Percentiles rank a stretch among this genome's conserved stretches.
phyloP scores from a whole-genome alignment of 345 rosid species.

The Pseudoturritis turrita region DNA sequence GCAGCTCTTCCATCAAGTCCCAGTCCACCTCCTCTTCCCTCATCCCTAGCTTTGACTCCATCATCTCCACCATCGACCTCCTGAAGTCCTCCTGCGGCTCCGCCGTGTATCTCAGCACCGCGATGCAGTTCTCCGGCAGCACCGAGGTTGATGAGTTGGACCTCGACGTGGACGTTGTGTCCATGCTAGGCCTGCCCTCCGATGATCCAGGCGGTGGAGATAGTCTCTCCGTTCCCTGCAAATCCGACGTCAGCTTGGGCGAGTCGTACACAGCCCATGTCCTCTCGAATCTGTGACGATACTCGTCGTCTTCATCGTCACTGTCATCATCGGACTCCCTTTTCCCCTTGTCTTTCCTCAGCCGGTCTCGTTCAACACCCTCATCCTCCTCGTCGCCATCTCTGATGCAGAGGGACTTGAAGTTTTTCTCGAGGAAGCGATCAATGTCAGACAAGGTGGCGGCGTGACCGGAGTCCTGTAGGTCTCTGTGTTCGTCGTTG shows the following conservation, averaged over 20 bases:
- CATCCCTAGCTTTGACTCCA: conserved; percentile 44
- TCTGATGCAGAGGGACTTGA: conserved; percentile 61
- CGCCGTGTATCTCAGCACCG: conserved; percentile 43
- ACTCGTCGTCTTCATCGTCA: background rate
- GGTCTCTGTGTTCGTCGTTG: background rate
- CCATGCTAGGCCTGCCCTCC: conserved; percentile 40
- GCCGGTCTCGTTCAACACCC: background rate
- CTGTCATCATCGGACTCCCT: conserved; percentile 11
- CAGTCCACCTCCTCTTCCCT: conserved; percentile 46
- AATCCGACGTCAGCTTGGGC: conserved; percentile 6
- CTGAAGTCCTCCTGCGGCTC: conserved; percentile 61
- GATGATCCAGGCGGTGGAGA: conserved; percentile 47
- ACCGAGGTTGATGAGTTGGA: conserved; percentile 17
- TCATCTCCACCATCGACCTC: conserved; percentile 76
- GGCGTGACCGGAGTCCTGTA: conserved; percentile 22
- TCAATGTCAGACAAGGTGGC: conserved; percentile 82
- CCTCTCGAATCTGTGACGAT: conserved; percentile 28
- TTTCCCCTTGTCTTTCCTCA: conserved; percentile 12
- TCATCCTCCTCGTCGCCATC: conserved; percentile 32
- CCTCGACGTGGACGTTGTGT: conserved; percentile 27
- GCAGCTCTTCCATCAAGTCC: conserved; percentile 85
- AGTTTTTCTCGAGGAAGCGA: conserved; percentile 75
- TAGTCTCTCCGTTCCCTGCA: conserved; percentile 15
- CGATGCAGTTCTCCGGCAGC: conserved; percentile 57
- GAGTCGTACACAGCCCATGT: conserved; percentile 26